phyloP scores from a whole-genome alignment of 257 asterid species.

The Fraxinus pennsylvanica region DNA sequence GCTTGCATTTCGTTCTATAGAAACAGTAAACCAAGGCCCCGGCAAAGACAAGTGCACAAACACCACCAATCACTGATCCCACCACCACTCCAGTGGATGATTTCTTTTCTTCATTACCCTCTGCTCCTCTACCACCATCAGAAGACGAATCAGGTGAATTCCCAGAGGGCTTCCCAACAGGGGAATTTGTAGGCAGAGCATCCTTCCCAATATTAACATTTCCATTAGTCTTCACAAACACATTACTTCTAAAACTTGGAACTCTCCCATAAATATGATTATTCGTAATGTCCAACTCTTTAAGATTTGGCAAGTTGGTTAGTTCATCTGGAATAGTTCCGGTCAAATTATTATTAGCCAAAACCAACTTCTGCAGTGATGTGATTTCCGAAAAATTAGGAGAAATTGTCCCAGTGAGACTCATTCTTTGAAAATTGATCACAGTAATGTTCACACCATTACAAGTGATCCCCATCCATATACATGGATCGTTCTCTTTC shows the following conservation, averaged over 20 bases:
- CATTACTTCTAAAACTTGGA: slow-evolving; percentile 47
- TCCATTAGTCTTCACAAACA: slow-evolving; percentile 43
- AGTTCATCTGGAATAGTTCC: slow-evolving; percentile 72
- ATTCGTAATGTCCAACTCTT: slow-evolving; percentile 56
- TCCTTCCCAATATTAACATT: slow-evolving; percentile 66
- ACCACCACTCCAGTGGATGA: slow-evolving; percentile 50
- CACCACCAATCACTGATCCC: slow-evolving; percentile 68
- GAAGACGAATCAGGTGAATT: slow-evolving; percentile 17
- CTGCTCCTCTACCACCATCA: slow-evolving; percentile 22
- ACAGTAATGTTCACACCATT: slow-evolving; percentile 45
- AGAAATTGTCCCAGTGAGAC: slow-evolving; percentile 60
- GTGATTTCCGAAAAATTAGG: slow-evolving; percentile 48
- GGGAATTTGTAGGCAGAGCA: slow-evolving; percentile 34
- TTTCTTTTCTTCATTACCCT: slow-evolving; percentile 42
- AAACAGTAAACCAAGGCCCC: slow-evolving; percentile 51
- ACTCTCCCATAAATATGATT: slow-evolving; percentile 61
- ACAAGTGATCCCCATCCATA: slow-evolving; percentile 67
- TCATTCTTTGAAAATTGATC: slow-evolving; percentile 56
- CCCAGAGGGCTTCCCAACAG: slow-evolving; percentile 24
- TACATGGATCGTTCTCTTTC: slow-evolving; percentile 67
- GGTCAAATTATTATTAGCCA: slow-evolving; percentile 50
- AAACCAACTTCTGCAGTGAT: slow-evolving; percentile 51
- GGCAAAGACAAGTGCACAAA: slow-evolving; percentile 47
- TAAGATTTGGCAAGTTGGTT: slow-evolving; percentile 47
- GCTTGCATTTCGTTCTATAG: slow-evolving; percentile 43